Base-by-base conservation (phyloP, 148 eudicot species). In the Dianthus caryophyllus region DNA sequence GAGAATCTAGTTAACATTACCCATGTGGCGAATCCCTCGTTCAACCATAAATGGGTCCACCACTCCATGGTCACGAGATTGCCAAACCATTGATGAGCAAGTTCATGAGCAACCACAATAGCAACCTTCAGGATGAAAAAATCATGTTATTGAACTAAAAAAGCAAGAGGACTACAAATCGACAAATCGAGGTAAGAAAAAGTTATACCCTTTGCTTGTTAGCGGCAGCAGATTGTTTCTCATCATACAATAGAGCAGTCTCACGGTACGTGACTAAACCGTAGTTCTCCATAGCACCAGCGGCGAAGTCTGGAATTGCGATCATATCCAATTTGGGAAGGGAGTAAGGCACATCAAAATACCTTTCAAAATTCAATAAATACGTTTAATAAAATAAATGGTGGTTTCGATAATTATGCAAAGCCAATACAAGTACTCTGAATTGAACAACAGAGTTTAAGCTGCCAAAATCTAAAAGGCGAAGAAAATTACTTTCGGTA, bases 1-100 rank as follows among this genome's bases (percentile, higher is more conserved):
- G 25, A 63, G 12, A 24, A 39, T 18, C 36, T 48, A 20, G 64
- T 41, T 46, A 17, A 67, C 9, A 1, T 31, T 87, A 93, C 98
- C 98, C 98, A 93, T 62, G 98, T 93, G 39, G 98, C 98, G 73
- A 93, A 89, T 64, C 98, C 98, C 78, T 93, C 98, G 70, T 93
- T 93, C 78, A 92, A 77, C 98, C 98, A 89, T 52, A 93, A 79
- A 82, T 93, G 91, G 8, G 98, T 89, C 98, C 98, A 92, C 98
- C 98, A 93, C 60, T 93, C 98, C 98, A 93, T 93, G 29, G 98
- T 93, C 61, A 93, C 98, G 65, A 93, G 96, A 83, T 93, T 89
- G 68, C 98, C 98, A 76, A 93, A 93, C 98, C 98, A 92, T 77
- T 93, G 98, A 73, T 93, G 98, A 30, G 96, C 98, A 70, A 89